phyloP scores from a whole-genome alignment of 139 green algal species.

The Auxenochlorella protothecoides region DNA sequence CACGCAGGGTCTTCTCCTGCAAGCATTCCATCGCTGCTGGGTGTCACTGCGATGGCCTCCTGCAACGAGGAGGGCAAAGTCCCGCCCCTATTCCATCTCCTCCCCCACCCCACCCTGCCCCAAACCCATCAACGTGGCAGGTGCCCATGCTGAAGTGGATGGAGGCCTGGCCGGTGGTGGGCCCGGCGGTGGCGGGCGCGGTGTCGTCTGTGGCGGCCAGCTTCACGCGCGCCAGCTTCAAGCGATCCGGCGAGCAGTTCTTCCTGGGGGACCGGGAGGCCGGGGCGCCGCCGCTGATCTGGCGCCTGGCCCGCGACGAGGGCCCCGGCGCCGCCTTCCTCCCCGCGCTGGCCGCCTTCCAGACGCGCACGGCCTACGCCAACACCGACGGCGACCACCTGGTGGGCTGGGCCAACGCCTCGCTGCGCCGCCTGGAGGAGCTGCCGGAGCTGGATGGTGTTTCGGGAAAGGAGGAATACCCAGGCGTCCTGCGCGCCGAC shows the following conservation, averaged over 20 bases:
- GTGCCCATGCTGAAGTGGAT: constrained; percentile 62
- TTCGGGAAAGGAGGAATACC: background rate
- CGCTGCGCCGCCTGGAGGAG: constrained; percentile 43
- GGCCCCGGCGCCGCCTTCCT: constrained; percentile 1
- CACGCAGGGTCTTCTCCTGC: background rate
- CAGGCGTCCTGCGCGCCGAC: constrained; percentile 55
- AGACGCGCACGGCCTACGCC: constrained; percentile 56
- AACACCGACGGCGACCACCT: constrained; percentile 65
- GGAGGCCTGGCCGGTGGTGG: constrained; percentile 22
- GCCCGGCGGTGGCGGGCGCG: constrained; percentile 13
- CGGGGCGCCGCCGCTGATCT: constrained; percentile 6
- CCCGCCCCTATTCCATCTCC: no score
- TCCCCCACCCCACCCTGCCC: no score
- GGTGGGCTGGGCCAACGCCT: constrained; percentile 71
- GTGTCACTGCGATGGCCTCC: no score
- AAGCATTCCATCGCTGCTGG: background rate
- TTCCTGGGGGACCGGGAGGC: constrained; percentile 30
- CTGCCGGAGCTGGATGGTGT: constrained; percentile 26
- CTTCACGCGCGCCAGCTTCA: no score
- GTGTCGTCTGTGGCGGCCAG: background rate
- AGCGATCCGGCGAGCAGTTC: constrained; percentile 20
- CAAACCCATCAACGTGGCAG: constrained; percentile 13
- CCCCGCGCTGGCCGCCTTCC: constrained; percentile 50
- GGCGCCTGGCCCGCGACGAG: constrained; percentile 42
- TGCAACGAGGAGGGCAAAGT: no score